These are phyloP conservation scores for Boechera retrofracta DNA, from an alignment of 345 rosid genomes.

Conservation along the genomic window DNA sequence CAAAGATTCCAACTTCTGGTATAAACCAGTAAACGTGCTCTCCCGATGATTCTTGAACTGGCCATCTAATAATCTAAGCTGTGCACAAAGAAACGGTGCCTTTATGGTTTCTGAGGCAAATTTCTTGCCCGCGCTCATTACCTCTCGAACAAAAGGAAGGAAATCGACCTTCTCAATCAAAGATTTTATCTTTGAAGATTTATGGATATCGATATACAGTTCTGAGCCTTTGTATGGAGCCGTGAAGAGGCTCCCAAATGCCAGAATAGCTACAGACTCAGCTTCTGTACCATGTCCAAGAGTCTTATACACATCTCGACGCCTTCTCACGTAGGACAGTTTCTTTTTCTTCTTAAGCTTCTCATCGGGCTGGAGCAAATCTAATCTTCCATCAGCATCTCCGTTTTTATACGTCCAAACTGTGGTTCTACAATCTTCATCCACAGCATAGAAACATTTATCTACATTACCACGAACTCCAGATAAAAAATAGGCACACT, in stretches of 20 bases:
- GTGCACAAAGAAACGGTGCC: slow-evolving; percentile 82
- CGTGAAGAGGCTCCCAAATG: slow-evolving; percentile 91
- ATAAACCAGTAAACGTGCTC: slow-evolving; percentile 62
- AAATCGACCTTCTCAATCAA: slow-evolving; percentile 65
- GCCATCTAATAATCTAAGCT: slow-evolving; percentile 91
- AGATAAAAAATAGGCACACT: slow-evolving; percentile 71
- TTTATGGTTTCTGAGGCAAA: slow-evolving; percentile 61
- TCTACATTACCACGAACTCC: slow-evolving; percentile 69
- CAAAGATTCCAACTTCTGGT: slow-evolving; percentile 70
- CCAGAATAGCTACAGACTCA: slow-evolving; percentile 62
- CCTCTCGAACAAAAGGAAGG: slow-evolving; percentile 80
- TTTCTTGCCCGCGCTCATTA: slow-evolving; percentile 63
- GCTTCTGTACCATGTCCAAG: slow-evolving; percentile 83
- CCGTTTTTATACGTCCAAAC: slow-evolving; percentile 77
- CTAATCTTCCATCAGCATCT: slow-evolving; percentile 62
- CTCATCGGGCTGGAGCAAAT: slow-evolving; percentile 80
- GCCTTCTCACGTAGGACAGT: slow-evolving; percentile 64
- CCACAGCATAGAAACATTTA: slow-evolving; percentile 66
- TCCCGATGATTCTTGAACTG: slow-evolving; percentile 95
- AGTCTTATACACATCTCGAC: slow-evolving; percentile 61
- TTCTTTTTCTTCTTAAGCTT: slow-evolving; percentile 82
- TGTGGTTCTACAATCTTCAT: slow-evolving; percentile 84
- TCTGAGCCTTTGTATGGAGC: slow-evolving; percentile 82
- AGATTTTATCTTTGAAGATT: slow-evolving; percentile 54
- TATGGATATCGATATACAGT: slow-evolving; percentile 63